Evolutionary conservation across 2,329 filamentous ascomycete species (phyloP).

Genomic region (Penicillium sp.): DNA sequence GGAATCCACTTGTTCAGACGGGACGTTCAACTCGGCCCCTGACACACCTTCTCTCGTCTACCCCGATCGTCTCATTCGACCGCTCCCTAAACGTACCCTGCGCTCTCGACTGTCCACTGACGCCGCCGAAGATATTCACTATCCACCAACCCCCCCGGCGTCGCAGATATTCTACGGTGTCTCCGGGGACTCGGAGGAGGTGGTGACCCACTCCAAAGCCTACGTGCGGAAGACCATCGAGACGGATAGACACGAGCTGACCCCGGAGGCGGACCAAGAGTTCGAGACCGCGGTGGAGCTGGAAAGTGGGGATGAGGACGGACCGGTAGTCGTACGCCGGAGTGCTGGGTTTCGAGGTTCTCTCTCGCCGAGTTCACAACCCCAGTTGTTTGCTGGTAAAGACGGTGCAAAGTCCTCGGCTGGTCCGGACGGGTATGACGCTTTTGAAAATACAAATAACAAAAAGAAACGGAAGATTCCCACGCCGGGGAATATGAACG

Average conservation of each 20-base stretch:
- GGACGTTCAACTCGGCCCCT: constrained; percentile 51
- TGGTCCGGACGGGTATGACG: constrained; percentile 88
- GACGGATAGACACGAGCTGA: constrained; percentile 37
- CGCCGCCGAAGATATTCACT: constrained; percentile 76
- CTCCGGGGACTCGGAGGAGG: constrained; percentile 55
- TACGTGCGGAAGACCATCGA: constrained; percentile 47
- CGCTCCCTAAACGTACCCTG: constrained; percentile 82
- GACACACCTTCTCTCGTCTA: constrained; percentile 79
- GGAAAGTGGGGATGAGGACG: constrained; percentile 63
- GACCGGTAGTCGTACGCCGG: constrained; percentile 42
- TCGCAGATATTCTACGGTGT: constrained; percentile 76
- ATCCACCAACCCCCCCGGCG: constrained; percentile 69
- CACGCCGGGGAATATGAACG: constrained; percentile 69
- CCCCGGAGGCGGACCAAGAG: constrained; percentile 39
- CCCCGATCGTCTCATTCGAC: constrained; percentile 87
- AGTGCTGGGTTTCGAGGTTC: constrained; percentile 43
- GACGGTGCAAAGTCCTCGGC: constrained; percentile 53
- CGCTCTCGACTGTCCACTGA: constrained; percentile 85
- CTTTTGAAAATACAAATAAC: constrained; percentile 97
- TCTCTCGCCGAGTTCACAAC: constrained; percentile 32
- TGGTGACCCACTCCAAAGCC: constrained; percentile 47
- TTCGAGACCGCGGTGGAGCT: constrained; percentile 56
- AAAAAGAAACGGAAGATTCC: constrained; percentile 99
- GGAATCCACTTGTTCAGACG: constrained; percentile 40
- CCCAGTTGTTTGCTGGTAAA: constrained; percentile 27